phyloP scores from a whole-genome alignment of 345 rosid genomes.

The Bruguiera gymnorhiza region DNA sequence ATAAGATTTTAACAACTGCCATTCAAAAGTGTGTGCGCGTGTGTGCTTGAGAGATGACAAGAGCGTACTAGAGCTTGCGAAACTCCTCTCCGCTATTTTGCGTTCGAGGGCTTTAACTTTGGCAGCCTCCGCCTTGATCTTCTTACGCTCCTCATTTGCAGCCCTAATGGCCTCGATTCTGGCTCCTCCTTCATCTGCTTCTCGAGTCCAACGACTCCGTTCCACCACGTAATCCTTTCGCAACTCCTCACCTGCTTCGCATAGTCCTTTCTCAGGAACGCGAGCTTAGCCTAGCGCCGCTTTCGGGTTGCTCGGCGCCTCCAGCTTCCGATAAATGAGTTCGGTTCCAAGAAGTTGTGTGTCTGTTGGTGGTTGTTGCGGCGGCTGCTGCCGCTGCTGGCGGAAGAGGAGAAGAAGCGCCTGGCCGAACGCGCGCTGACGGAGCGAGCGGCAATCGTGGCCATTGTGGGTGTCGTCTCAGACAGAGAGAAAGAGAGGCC shows the following conservation, averaged over 20 bases:
- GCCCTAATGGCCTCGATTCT: constrained; percentile 53
- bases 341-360: constrained; percentile 52
- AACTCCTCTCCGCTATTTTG: constrained; percentile 58
- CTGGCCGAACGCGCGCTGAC: not conserved
- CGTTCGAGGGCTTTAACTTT: constrained; percentile 75
- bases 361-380: constrained; percentile 21
- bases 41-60: not conserved
- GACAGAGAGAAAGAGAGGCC: not conserved
- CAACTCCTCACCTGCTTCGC: constrained; percentile 59
- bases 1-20: too few relatives aligned
- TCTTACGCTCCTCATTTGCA: constrained; percentile 78
- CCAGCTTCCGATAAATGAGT: constrained; percentile 67
- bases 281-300: constrained; percentile 69
- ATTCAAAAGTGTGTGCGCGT: too few relatives aligned
- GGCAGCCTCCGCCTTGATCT: constrained; percentile 78
- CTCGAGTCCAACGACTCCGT: constrained; percentile 67
- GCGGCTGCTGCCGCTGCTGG: not conserved
- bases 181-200: constrained; percentile 77
- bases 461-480: constrained; percentile 3
- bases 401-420: constrained; percentile 23
- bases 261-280: constrained; percentile 62
- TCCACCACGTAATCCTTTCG: constrained; percentile 68
- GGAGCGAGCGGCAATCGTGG: constrained; percentile 12
- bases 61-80: constrained; percentile 38
- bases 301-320: constrained; percentile 54